phyloP scores from a whole-genome alignment of 495 filamentous ascomycete genomes.

The Trichoderma orchidacearum region DNA sequence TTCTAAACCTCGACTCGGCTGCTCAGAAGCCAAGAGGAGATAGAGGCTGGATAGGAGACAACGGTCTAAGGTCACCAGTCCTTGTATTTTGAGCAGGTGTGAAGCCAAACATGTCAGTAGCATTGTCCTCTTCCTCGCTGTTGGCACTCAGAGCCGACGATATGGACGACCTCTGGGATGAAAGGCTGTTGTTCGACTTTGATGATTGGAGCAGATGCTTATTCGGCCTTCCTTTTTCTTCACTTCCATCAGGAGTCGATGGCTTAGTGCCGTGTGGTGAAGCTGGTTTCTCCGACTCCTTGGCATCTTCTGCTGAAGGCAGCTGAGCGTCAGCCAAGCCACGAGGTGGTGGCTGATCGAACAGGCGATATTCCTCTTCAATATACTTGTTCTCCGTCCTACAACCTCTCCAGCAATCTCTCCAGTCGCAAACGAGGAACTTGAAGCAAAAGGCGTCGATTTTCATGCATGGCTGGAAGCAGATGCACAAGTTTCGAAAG shows the following conservation, averaged over 20 bases:
- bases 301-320: background rate
- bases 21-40: constrained; percentile 49
- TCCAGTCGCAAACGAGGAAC: constrained; percentile 83
- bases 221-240: constrained; percentile 13
- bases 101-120: background rate
- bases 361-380: constrained; percentile 53
- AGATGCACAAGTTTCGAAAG: constrained; percentile 82
- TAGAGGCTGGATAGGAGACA: constrained; percentile 61
- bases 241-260: constrained; percentile 11
- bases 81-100: constrained; percentile 7
- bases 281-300: constrained; percentile 28
- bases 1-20: background rate
- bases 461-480: constrained; percentile 88
- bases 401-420: constrained; percentile 89
- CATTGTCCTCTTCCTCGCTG: constrained; percentile 19
- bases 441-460: constrained; percentile 85
- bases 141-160: constrained; percentile 28
- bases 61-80: constrained; percentile 29
- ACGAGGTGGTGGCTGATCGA: constrained; percentile 35
- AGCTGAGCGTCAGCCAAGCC: constrained; percentile 7
- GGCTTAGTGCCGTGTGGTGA: constrained; percentile 52
- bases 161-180: constrained; percentile 16
- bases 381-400: constrained; percentile 75
- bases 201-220: constrained; percentile 17
- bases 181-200: constrained; percentile 15